These are phyloP conservation scores for Chrysosporium queenslandicum DNA, from an alignment of 2,329 filamentous ascomycete species.

Conservation along the genomic window DNA sequence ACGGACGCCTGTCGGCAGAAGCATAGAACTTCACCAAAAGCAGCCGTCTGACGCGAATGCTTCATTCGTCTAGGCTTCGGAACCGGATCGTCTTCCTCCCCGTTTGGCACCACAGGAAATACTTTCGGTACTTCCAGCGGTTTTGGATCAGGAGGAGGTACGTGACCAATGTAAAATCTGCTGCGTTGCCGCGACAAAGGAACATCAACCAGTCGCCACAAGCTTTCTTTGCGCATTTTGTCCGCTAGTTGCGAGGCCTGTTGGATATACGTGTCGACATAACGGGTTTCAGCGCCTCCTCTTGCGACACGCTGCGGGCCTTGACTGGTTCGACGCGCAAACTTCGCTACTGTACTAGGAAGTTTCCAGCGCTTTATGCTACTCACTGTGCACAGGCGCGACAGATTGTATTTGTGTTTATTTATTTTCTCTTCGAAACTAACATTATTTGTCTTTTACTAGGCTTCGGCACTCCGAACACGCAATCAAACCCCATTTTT, in stretches of 20 bases:
- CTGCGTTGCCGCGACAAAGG: slow-evolving; percentile 1
- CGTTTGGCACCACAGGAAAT: slow-evolving; percentile 29
- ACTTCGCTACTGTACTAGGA: not conserved
- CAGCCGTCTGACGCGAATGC: slow-evolving; percentile 16
- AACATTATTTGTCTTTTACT: not conserved
- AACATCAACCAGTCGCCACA: not conserved
- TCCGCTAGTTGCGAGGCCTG: not conserved
- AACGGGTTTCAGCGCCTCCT: not conserved
- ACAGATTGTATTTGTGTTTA: not conserved
- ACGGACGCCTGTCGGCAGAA: not conserved
- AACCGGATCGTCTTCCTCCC: slow-evolving; percentile 25
- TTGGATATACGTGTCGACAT: not conserved
- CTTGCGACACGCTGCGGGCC: not conserved
- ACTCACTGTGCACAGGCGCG: not conserved
- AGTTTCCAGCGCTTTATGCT: not conserved
- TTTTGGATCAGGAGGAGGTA: slow-evolving; percentile 25
- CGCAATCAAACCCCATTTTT: slow-evolving; percentile 19
- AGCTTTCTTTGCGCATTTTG: not conserved
- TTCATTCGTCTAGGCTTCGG: slow-evolving; percentile 29
- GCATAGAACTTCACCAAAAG: slow-evolving; percentile 4
- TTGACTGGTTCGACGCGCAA: not conserved
- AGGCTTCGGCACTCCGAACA: slow-evolving; percentile 21
- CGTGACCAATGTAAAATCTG: slow-evolving; percentile 15
- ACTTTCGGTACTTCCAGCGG: slow-evolving; percentile 20
- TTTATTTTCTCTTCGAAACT: not conserved